Evolutionary conservation across 1,139 yeast genomes (phyloP), one percentile per base, ranked within the genome.

Genomic region (Scheffersomyces titani): DNA sequence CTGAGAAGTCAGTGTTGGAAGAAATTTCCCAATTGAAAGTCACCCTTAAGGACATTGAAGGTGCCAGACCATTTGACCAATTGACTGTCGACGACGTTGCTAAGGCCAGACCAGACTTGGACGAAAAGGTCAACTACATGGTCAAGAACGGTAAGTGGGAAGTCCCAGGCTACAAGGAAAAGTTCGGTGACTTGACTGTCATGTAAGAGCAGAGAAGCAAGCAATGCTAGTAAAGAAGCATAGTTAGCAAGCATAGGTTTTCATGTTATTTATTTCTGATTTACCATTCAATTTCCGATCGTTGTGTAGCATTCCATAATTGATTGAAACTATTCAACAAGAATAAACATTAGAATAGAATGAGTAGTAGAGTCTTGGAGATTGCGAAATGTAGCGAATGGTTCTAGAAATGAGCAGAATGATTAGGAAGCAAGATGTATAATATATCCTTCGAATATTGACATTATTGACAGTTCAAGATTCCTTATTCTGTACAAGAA

Each of bases 111-210:
- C 98, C 99, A 69, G 98, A 94, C 77, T 90, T 94, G 76, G 97
- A 93, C 72, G 94, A 91, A 70, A 94, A 94, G 89, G 97, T 93
- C 68, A 85, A 83, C 71, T 92, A 92, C 80, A 89, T 94, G 96
- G 93, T 94, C 70, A 88, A 89, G 86, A 89, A 92, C 85, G 97
- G 97, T 78, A 90, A 91, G 82, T 93, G 97, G 97, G 92, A 91
- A 72, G 97, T 93, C 68, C 98, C 99, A 69, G 97, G 97, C 69
- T 94, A 94, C 88, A 89, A 90, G 81, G 98, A 93, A 79, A 93
- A 92, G 86, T 93, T 92, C 77, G 98, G 98, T 76, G 92, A 90
- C 77, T 86, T 92, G 81, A 90, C 94, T 71, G 92, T 91, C 77
- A 92, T 93, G 98, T 93, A 86, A 80, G 70, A 58, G 56, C 57